Conservation (phyloP, 2,329 filamentous ascomycete species). For the Neopestalotiopsis rosae region DNA sequence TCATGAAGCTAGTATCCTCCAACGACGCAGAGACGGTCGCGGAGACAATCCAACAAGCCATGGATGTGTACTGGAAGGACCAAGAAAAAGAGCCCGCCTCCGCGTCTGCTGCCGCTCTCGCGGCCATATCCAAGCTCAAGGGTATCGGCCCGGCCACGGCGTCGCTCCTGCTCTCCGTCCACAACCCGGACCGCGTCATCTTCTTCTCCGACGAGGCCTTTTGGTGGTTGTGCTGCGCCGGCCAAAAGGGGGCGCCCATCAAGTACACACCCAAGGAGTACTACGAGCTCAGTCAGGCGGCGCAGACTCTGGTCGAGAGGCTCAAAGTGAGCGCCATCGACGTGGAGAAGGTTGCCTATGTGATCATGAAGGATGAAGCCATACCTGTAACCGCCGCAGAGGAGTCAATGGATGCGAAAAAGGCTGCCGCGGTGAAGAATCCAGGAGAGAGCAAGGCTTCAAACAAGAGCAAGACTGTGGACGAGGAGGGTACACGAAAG, state of each 20-base stretch:
- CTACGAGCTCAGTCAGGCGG: slow-evolving; percentile 52
- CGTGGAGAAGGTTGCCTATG: slow-evolving; percentile 74
- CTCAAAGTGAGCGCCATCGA: slow-evolving; percentile 64
- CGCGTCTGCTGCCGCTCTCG: slow-evolving; percentile 51
- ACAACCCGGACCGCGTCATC: slow-evolving; percentile 62
- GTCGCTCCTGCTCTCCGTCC: slow-evolving; percentile 72
- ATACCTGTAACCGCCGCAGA: neutral
- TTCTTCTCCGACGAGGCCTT: slow-evolving; percentile 86
- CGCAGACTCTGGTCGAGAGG: slow-evolving; percentile 49
- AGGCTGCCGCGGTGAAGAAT: too few relatives aligned
- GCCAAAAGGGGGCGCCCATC: slow-evolving; percentile 53
- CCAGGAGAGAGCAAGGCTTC: neutral
- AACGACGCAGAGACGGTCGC: slow-evolving; percentile 59
- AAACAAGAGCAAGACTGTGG: neutral
- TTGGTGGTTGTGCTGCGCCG: slow-evolving; percentile 69
- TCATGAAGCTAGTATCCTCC: slow-evolving; percentile 65
- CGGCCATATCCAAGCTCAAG: slow-evolving; percentile 63
- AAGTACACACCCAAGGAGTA: slow-evolving; percentile 78
- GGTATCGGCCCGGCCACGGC: slow-evolving; percentile 83
- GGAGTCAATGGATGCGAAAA: neutral
- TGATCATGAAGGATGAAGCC: slow-evolving; percentile 58
- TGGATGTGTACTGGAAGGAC: slow-evolving; percentile 49
- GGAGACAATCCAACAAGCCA: slow-evolving; percentile 56
- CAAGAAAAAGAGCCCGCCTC: slow-evolving; percentile 33
- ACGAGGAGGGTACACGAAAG: neutral